phyloP scores from a whole-genome alignment of 169 alveolate genomes.

The Perkinsus marinus region DNA sequence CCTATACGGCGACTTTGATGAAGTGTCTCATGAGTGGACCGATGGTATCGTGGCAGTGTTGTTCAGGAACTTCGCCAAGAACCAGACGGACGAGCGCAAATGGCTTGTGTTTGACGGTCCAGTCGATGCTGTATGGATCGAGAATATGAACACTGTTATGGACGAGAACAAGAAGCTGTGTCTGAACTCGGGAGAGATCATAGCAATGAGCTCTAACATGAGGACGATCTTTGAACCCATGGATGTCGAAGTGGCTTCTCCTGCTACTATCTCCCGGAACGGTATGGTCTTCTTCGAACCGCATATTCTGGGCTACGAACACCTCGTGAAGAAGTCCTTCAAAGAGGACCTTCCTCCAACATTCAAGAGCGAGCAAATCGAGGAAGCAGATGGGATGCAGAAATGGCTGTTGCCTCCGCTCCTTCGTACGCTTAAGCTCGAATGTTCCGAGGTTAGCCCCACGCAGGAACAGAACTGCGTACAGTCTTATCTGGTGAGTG shows the following conservation, averaged over 20 bases:
- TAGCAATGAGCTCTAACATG: conserved; percentile 77
- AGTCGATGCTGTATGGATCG: conserved; percentile 88
- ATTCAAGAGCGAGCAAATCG: conserved; percentile 46
- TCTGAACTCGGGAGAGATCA: conserved; percentile 62
- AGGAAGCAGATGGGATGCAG: conserved; percentile 57
- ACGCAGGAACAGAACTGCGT: conserved; percentile 59
- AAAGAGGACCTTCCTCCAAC: conserved; percentile 45
- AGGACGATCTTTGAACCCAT: conserved; percentile 80
- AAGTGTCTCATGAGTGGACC: conserved; percentile 74
- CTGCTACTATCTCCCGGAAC: conserved; percentile 85
- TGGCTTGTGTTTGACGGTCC: conserved; percentile 84
- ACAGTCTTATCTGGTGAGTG: conserved; percentile 40
- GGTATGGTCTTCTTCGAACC: conserved; percentile 81
- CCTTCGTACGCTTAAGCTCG: conserved; percentile 50
- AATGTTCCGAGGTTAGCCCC: conserved; percentile 55
- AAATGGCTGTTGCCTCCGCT: conserved; percentile 59
- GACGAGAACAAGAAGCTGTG: conserved; percentile 83
- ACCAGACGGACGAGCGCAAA: conserved; percentile 62
- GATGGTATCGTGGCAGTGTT: conserved; percentile 71
- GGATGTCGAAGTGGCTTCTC: conserved; percentile 80
- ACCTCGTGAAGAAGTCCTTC: conserved; percentile 69
- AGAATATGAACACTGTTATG: conserved; percentile 80
- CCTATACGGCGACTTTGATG: conserved; percentile 64
- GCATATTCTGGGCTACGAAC: conserved; percentile 76
- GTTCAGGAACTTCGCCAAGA: conserved; percentile 54